phyloP scores from a whole-genome alignment of 176 grass and related monocot species.

The Chrysopogon serrulatus region DNA sequence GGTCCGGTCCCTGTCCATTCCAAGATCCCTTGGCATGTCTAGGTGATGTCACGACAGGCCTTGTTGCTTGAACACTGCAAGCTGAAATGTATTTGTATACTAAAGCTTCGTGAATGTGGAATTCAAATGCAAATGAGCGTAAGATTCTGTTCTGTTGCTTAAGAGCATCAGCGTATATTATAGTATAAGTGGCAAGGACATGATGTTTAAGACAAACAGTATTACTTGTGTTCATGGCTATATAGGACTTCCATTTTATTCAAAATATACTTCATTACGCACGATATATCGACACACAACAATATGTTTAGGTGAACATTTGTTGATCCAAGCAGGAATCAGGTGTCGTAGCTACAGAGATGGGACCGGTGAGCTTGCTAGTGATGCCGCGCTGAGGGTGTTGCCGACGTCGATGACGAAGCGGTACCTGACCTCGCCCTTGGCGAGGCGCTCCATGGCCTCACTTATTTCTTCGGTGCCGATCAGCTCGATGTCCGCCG shows the following conservation, averaged over 20 bases:
- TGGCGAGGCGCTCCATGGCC: conserved; percentile 53
- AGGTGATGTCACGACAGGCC: conserved; percentile 26
- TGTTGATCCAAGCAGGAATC: not conserved
- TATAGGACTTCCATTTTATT: not conserved
- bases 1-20: conserved; percentile 53
- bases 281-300: not conserved
- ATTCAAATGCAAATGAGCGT: not conserved
- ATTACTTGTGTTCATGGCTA: not conserved
- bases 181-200: not conserved
- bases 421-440: conserved; percentile 56
- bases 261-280: not conserved
- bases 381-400: conserved; percentile 30
- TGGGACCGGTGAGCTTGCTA: not conserved
- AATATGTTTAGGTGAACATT: not conserved
- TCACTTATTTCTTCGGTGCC: conserved; percentile 19
- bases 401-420: conserved; percentile 70
- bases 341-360: not conserved
- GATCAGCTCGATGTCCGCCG: conserved; percentile 42
- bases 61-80: not conserved
- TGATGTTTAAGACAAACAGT: not conserved
- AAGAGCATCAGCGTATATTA: not conserved
- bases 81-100: conserved; percentile 31
- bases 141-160: not conserved
- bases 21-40: conserved; percentile 57
- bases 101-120: not conserved